Evolutionary conservation across 495 filamentous ascomycete genomes (phyloP), one percentile per base, ranked within the genome.

Genomic region (Penicillium coprophilum): DNA sequence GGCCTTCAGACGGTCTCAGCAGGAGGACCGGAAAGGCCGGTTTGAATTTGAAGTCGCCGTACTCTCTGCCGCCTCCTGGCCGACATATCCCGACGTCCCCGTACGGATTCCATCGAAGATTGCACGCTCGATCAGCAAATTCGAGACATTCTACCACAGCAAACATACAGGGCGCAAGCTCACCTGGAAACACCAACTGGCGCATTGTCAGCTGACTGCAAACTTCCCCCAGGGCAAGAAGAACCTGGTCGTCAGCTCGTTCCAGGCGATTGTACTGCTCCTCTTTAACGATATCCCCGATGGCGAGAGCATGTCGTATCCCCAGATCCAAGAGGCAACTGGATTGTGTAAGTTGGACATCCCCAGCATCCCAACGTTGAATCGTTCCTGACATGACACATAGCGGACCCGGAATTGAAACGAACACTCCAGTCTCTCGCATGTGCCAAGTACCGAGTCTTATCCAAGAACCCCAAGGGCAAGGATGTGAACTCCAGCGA

Each of bases 391-490:
- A 60, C 46, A 28, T 30, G 6, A 7, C 48, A 19, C 43, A 30
- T 60, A 86, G 84, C 83, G 23, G 90, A 90, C 44, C 73, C 77
- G 24, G 92, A 97, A 63, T 80, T 97, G 15, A 83, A 87, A 55
- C 88, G 94, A 55, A 97, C 94, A 0, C 81, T 99, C 7, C 94
- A 99, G 74, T 95, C 90, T 28, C 82, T 99, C 11, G 94, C 95
- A 30, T 96, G 92, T 63, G 94, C 88, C 52, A 90, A 89, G 67
- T 82, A 87, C 50, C 88, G 90, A 4, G 89, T 97, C n/a, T 80
- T 99, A 17, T 78, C 67, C 48, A 99, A 99, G 72, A 80, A 83
- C 49, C 95, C 94, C 28, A 91, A 89, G 69, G 88, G 91, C 46
- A 82, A 85, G 39, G 91, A 97, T 0, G 86, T 99, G 48, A 78